Conservation (phyloP, 2,329 filamentous ascomycete genomes). For the Albophoma yamanashiensis region DNA sequence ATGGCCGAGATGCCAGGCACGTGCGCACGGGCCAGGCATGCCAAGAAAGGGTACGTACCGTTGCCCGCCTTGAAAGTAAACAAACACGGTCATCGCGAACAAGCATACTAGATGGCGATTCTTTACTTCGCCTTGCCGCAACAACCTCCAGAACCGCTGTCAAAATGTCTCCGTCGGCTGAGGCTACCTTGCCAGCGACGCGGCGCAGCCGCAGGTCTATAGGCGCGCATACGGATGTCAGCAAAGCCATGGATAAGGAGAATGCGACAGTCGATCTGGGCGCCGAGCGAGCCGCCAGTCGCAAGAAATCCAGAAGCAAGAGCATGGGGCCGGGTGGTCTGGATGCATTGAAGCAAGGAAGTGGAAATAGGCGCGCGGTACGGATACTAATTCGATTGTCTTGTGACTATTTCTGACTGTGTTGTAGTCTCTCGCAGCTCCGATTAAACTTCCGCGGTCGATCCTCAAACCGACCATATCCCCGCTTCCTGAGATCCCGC, state of each 20-base stretch:
- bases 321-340: slow-evolving; percentile 89
- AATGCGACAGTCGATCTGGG: slow-evolving; percentile 62
- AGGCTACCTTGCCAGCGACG: slow-evolving; percentile 43
- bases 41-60: slow-evolving; percentile 6
- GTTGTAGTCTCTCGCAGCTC: slow-evolving; percentile 43
- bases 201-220: slow-evolving; percentile 63
- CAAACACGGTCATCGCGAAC: slow-evolving; percentile 24
- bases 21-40: not conserved
- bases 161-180: slow-evolving; percentile 20
- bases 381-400: slow-evolving; percentile 10
- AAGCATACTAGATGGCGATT: not conserved
- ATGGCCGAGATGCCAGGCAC: not conserved
- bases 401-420: slow-evolving; percentile 6
- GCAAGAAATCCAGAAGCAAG: slow-evolving; percentile 78
- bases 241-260: slow-evolving; percentile 57
- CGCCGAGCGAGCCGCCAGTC: slow-evolving; percentile 37
- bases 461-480: slow-evolving; percentile 76
- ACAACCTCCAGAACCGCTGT: slow-evolving; percentile 8
- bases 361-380: slow-evolving; percentile 74
- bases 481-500: slow-evolving; percentile 54
- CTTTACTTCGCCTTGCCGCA: slow-evolving; percentile 5
- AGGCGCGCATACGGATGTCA: slow-evolving; percentile 42
- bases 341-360: slow-evolving; percentile 65
- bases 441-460: slow-evolving; percentile 46
- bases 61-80: slow-evolving; percentile 21